phyloP scores from a whole-genome alignment of 2,329 filamentous ascomycete genomes.

The Colletotrichum liaoningense region DNA sequence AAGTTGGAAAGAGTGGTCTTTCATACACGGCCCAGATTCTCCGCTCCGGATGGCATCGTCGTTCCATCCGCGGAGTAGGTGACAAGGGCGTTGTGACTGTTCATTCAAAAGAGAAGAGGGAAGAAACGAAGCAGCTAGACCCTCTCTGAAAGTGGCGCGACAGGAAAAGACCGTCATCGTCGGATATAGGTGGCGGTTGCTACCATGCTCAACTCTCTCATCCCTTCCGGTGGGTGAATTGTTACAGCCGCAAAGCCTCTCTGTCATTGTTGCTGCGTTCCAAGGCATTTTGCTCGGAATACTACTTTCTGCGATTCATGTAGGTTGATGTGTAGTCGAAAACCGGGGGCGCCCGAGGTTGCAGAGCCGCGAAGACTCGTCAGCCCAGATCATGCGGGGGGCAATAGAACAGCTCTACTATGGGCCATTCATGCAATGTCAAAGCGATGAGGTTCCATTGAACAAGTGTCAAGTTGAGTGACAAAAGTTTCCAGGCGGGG shows the following conservation, averaged over 20 bases:
- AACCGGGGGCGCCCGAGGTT: too few species aligned
- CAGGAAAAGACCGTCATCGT: not conserved
- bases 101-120: too few species aligned
- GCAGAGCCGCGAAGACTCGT: too few species aligned
- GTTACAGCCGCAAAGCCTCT: not conserved
- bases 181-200: too few species aligned
- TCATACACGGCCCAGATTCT: not conserved
- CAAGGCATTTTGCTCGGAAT: not conserved
- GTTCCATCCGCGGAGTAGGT: not conserved
- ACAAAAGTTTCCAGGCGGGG: not conserved
- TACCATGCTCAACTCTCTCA: not conserved
- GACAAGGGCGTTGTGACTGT: too few species aligned
- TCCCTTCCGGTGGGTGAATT: too few species aligned
- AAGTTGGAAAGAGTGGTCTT: not conserved
- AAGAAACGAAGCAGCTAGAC: too few species aligned
- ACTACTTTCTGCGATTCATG: not conserved
- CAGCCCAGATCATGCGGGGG: too few species aligned
- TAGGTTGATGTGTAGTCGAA: not conserved
- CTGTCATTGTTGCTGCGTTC: not conserved
- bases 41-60: not conserved
- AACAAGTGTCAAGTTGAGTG: constrained; percentile 10
- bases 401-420: too few species aligned
- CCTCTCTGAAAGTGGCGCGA: not conserved
- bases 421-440: not conserved
- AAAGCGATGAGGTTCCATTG: not conserved